These are phyloP conservation scores for Penicillium sp. DNA, from an alignment of 2,329 filamentous ascomycete species.

Conservation along the genomic window DNA sequence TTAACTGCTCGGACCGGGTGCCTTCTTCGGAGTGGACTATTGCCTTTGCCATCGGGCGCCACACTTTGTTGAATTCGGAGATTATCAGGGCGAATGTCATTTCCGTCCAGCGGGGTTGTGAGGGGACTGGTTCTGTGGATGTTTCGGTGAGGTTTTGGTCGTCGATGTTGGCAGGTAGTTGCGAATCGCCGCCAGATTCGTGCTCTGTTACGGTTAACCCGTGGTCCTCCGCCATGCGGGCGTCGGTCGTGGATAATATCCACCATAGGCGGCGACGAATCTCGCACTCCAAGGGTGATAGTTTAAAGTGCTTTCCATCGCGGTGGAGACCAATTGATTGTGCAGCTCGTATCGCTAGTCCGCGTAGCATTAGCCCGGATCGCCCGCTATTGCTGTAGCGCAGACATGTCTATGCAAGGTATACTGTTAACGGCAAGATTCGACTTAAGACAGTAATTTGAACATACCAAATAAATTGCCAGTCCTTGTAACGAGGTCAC, in stretches of 20 bases:
- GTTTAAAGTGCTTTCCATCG: constrained; percentile 52
- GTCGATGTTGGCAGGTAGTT: constrained; percentile 49
- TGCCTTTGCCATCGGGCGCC: constrained; percentile 26
- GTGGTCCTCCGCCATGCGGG: constrained; percentile 59
- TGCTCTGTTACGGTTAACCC: constrained; percentile 54
- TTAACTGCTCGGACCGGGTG: constrained; percentile 33
- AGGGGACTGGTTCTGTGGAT: constrained; percentile 46
- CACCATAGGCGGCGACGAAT: constrained; percentile 57
- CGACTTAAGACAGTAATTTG: not conserved
- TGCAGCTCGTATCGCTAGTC: constrained; percentile 53
- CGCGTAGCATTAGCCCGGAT: constrained; percentile 52
- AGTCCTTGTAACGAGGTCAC: constrained; percentile 32
- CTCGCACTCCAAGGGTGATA: constrained; percentile 55
- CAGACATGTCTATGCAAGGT: constrained; percentile 17
- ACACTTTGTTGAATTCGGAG: constrained; percentile 52
- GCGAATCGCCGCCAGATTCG: constrained; percentile 46
- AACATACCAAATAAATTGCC: constrained; percentile 39
- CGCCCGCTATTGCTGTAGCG: constrained; percentile 23
- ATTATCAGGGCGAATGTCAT: constrained; percentile 59
- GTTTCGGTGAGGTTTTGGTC: constrained; percentile 55
- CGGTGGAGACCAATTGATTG: constrained; percentile 53
- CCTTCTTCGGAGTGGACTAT: not conserved
- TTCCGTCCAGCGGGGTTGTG: constrained; percentile 56
- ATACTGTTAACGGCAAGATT: not conserved
- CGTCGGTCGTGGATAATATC: constrained; percentile 46